Conservation (phyloP, 2,329 filamentous ascomycete species). For the Talaromyces atroroseus region DNA sequence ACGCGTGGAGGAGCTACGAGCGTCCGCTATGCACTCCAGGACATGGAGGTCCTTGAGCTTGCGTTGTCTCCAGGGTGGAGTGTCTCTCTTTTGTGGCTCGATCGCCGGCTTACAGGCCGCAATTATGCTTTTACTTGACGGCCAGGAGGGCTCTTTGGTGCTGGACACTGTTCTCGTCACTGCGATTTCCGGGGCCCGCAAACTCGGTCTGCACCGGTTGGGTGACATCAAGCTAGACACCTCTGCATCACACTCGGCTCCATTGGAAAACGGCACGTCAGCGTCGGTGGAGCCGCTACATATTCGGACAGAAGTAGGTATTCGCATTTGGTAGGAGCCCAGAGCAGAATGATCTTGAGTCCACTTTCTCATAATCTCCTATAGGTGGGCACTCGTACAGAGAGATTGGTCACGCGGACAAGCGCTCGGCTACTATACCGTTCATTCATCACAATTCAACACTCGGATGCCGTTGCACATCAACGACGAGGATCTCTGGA, state of each 20-base stretch:
- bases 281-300: no score
- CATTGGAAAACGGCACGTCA: no score
- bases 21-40: no score
- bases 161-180: neutral
- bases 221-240: no score
- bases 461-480: neutral
- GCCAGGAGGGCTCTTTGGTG: neutral
- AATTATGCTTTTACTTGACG: neutral
- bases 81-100: neutral
- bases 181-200: neutral
- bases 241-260: no score
- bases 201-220: neutral
- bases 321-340: neutral
- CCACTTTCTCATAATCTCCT: no score
- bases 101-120: neutral
- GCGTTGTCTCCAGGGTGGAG: neutral
- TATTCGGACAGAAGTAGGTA: neutral
- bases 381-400: neutral
- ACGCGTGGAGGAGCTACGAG: neutral
- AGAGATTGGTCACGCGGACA: neutral
- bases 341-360: no score
- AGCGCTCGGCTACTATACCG: neutral
- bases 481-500: neutral
- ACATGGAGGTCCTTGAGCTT: neutral
- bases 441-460: neutral